Percentiles rank a stretch among this genome's conserved stretches.
phyloP scores from a whole-genome alignment of 768 basidiomycete genomes.

The Psilocybe azurescens region DNA sequence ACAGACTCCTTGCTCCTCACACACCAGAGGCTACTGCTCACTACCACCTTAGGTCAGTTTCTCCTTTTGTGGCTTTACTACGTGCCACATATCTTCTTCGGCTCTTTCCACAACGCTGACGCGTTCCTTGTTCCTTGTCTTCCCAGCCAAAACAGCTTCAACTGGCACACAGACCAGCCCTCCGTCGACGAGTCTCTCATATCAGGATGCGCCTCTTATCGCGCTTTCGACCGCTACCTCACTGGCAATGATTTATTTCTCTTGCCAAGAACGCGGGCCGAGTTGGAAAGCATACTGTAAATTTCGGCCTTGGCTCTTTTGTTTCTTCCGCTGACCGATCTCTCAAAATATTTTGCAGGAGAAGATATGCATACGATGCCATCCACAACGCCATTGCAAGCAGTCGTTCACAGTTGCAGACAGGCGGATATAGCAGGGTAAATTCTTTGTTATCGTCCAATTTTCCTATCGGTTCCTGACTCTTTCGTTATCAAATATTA shows the following conservation, averaged over 20 bases:
- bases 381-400: slow-evolving; percentile 83
- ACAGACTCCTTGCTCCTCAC: slow-evolving; percentile 74
- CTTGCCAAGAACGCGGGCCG: slow-evolving; percentile 63
- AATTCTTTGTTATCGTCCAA: slow-evolving; percentile 20
- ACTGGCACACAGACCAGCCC: slow-evolving; percentile 75
- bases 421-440: slow-evolving; percentile 56
- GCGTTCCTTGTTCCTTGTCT: slow-evolving; percentile 17
- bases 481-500: slow-evolving; percentile 30
- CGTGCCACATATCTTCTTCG: background rate
- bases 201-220: slow-evolving; percentile 81
- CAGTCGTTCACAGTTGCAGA: slow-evolving; percentile 65
- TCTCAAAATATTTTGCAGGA: slow-evolving; percentile 42
- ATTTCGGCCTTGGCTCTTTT: slow-evolving; percentile 29
- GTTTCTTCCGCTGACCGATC: slow-evolving; percentile 12
- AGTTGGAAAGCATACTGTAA: slow-evolving; percentile 77
- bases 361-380: slow-evolving; percentile 77
- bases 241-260: slow-evolving; percentile 75
- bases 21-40: slow-evolving; percentile 78
- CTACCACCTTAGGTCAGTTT: slow-evolving; percentile 64
- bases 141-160: slow-evolving; percentile 65
- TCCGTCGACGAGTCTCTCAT: slow-evolving; percentile 76
- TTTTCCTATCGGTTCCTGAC: slow-evolving; percentile 2
- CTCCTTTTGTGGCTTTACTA: slow-evolving; percentile 3
- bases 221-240: slow-evolving; percentile 77
- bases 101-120: slow-evolving; percentile 16